A percentile compares a stretch with the other conserved stretches of the same genome.
phyloP scores from a whole-genome alignment of 2,329 filamentous ascomycete species.

The Torrubiella hemipterigena region DNA sequence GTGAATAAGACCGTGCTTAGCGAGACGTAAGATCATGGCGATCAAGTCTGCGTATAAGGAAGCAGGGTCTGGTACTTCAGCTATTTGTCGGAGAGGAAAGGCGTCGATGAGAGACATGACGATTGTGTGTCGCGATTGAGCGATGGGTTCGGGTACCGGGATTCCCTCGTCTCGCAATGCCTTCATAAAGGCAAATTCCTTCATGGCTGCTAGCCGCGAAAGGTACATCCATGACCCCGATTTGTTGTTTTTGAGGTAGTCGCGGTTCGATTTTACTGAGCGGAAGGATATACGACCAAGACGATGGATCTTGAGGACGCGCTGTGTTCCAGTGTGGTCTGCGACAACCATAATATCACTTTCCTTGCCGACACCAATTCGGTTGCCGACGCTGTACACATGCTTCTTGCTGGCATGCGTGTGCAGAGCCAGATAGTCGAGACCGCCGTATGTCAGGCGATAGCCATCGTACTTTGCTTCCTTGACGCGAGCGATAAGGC shows the following conservation, averaged over 20 bases:
- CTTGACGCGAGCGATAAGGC: constrained; percentile 83
- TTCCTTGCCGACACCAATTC: constrained; percentile 94
- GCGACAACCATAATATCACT: constrained; percentile 95
- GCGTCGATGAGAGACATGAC: constrained; percentile 92
- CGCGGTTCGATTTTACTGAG: constrained; percentile 87
- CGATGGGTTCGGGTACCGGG: constrained; percentile 75
- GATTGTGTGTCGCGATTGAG: constrained; percentile 87
- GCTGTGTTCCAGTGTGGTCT: constrained; percentile 61
- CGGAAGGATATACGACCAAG: constrained; percentile 94
- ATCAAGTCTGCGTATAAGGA: constrained; percentile 88
- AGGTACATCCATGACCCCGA: constrained; percentile 97
- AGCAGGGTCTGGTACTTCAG: constrained; percentile 70
- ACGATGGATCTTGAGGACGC: constrained; percentile 89
- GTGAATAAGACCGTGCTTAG: constrained; percentile 82
- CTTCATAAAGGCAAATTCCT: constrained; percentile 91
- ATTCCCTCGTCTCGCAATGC: constrained; percentile 75
- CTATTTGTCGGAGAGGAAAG: constrained; percentile 81
- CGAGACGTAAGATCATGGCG: constrained; percentile 70
- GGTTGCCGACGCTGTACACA: constrained; percentile 86
- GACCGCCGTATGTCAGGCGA: constrained; percentile 86
- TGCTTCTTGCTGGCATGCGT: constrained; percentile 68
- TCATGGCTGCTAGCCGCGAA: constrained; percentile 80
- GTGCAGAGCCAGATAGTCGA: constrained; percentile 95
- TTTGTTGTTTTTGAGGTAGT: constrained; percentile 74
- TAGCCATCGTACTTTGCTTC: constrained; percentile 98